Percentiles rank a stretch among this genome's conserved stretches.
These are phyloP conservation scores for Pholiota molesta DNA, from an alignment of 768 basidiomycete species.

Conservation along the genomic window DNA sequence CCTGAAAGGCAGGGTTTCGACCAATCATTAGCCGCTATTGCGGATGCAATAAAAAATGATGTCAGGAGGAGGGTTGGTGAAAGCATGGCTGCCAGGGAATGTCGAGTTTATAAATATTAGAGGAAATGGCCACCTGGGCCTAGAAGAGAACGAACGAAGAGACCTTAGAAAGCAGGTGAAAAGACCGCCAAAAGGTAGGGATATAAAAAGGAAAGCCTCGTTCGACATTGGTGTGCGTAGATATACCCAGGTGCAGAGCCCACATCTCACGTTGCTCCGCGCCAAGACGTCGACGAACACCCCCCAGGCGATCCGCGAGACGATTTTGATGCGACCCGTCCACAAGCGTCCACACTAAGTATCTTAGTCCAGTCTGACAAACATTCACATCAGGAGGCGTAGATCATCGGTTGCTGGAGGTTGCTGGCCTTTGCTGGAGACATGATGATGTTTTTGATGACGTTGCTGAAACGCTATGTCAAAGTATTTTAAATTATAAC, in stretches of 20 bases:
- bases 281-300: not conserved
- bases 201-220: not conserved
- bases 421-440: not conserved
- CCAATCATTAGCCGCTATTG: conserved; percentile 45
- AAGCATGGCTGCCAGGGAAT: conserved; percentile 11
- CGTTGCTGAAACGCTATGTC: not conserved
- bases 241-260: not conserved
- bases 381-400: not conserved
- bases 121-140: conserved; percentile 21
- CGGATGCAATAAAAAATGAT: conserved; percentile 14
- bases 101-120: not conserved
- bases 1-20: conserved; percentile 40
- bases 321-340: not conserved
- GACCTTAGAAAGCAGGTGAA: not conserved
- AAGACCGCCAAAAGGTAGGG: not conserved
- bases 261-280: conserved; percentile 1
- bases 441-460: not conserved
- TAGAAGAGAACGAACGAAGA: conserved; percentile 5
- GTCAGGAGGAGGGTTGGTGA: conserved; percentile 11
- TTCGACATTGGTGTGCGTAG: not conserved
- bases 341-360: not conserved
- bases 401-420: not conserved
- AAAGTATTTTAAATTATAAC: not conserved
- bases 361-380: not conserved
- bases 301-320: not conserved